Percentiles rank a stretch among this genome's conserved stretches.
phyloP scores from a whole-genome alignment of 768 basidiomycete genomes.

The Tricholomella constricta region DNA sequence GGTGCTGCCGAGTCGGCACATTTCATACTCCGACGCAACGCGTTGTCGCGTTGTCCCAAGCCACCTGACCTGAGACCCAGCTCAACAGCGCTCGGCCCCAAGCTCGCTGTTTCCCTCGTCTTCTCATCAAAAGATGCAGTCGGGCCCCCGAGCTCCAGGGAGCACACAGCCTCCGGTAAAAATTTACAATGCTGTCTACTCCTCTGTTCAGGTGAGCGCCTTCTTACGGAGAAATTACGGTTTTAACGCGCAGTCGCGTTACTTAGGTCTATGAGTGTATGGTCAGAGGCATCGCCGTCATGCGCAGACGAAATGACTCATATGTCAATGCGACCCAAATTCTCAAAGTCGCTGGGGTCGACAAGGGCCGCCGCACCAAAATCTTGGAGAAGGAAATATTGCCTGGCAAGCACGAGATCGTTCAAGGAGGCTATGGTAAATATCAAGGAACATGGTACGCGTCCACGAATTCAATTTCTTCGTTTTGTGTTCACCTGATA shows the following conservation, averaged over 20 bases:
- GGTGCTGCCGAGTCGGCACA: slow-evolving; percentile 1
- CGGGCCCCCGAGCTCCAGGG: slow-evolving; percentile 43
- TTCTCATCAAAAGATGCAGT: slow-evolving; percentile 44
- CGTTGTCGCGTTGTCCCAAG: slow-evolving; percentile 39
- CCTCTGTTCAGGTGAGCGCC: slow-evolving; percentile 71
- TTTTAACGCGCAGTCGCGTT: slow-evolving; percentile 39
- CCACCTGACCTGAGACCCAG: slow-evolving; percentile 35
- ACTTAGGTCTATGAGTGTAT: slow-evolving; percentile 93
- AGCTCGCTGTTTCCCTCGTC: slow-evolving; percentile 29
- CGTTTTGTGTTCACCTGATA: slow-evolving; percentile 1
- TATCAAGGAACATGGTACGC: slow-evolving; percentile 98
- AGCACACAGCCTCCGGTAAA: slow-evolving; percentile 63
- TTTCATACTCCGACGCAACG: slow-evolving; percentile 37
- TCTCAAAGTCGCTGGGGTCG: slow-evolving; percentile 96
- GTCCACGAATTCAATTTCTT: background rate
- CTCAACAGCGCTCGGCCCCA: slow-evolving; percentile 17
- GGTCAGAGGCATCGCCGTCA: slow-evolving; percentile 97
- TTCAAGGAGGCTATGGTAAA: slow-evolving; percentile 98
- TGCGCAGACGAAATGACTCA: slow-evolving; percentile 93
- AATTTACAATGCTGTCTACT: slow-evolving; percentile 93
- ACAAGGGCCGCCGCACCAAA: slow-evolving; percentile 95
- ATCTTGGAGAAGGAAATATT: slow-evolving; percentile 97
- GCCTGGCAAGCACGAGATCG: slow-evolving; percentile 94
- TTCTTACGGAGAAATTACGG: slow-evolving; percentile 20
- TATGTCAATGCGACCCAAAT: slow-evolving; percentile 99